A percentile compares a stretch with the other conserved stretches of the same genome.
Conservation (phyloP, 495 filamentous ascomycete species). For the Tuber umbilicatum region DNA sequence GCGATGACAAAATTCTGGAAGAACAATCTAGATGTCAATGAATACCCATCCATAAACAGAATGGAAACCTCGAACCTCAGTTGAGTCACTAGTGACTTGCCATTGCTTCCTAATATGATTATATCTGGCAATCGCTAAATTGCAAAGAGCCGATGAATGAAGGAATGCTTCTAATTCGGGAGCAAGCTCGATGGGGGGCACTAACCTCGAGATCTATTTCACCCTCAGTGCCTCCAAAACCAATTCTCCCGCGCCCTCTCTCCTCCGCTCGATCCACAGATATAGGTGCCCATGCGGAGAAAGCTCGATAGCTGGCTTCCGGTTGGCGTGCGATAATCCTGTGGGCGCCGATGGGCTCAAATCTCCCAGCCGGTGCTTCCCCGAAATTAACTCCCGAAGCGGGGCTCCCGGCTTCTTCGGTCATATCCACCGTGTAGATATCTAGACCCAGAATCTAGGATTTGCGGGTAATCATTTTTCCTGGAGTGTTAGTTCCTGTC, state of each 20-base stretch:
- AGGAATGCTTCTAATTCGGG: slow-evolving; percentile 58
- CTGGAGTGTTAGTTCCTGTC: slow-evolving; percentile 73
- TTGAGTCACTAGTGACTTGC: slow-evolving; percentile 74
- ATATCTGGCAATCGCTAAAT: slow-evolving; percentile 63
- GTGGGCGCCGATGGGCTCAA: slow-evolving; percentile 24
- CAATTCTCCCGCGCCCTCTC: slow-evolving; percentile 21
- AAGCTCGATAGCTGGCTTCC: slow-evolving; percentile 31
- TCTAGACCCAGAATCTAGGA: slow-evolving; percentile 65
- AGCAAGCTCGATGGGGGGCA: slow-evolving; percentile 36
- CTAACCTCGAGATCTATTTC: slow-evolving; percentile 34
- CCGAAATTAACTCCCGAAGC: slow-evolving; percentile 42
- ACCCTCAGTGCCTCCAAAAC: slow-evolving; percentile 34
- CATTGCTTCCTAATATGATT: slow-evolving; percentile 52
- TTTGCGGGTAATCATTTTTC: slow-evolving; percentile 68
- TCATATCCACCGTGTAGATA: slow-evolving; percentile 54
- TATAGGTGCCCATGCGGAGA: slow-evolving; percentile 35
- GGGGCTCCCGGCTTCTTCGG: slow-evolving; percentile 55
- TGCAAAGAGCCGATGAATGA: slow-evolving; percentile 67
- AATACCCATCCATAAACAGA: slow-evolving; percentile 50
- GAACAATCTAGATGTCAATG: slow-evolving; percentile 55
- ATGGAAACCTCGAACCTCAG: slow-evolving; percentile 70
- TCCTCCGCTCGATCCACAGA: slow-evolving; percentile 31
- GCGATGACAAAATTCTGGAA: slow-evolving; percentile 70
- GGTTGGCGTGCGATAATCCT: slow-evolving; percentile 33
- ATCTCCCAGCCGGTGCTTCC: slow-evolving; percentile 20